phyloP scores from a whole-genome alignment of 768 basidiomycete species.

The Tulasnella sp. region DNA sequence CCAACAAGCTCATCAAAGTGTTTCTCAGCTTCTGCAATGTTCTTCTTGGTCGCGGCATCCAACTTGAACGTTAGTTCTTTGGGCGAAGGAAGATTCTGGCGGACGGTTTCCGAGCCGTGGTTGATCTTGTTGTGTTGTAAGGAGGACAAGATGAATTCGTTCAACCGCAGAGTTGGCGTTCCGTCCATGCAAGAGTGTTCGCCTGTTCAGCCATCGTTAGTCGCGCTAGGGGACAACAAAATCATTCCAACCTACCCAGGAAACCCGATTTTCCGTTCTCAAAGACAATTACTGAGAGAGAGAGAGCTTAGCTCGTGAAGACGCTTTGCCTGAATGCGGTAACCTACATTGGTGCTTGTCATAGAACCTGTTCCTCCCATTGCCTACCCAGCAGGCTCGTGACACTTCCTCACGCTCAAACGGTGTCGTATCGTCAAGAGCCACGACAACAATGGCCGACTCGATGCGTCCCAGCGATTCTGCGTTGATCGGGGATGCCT shows the following conservation, averaged over 20 bases:
- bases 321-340: neutral
- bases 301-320: neutral
- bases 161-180: constrained; percentile 87
- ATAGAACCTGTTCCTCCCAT: constrained; percentile 84
- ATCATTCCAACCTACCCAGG: no score
- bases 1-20: constrained; percentile 67
- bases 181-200: constrained; percentile 49
- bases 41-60: constrained; percentile 38
- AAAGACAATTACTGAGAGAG: constrained; percentile 67
- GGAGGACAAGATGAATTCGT: constrained; percentile 80
- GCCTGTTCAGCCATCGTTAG: no score
- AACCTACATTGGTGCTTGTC: constrained; percentile 89
- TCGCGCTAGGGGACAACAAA: no score
- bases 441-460: constrained; percentile 76
- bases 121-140: constrained; percentile 62
- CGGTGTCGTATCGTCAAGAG: constrained; percentile 72
- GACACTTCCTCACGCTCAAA: constrained; percentile 70
- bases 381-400: constrained; percentile 77
- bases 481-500: constrained; percentile 52
- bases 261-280: constrained; percentile 93
- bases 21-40: constrained; percentile 46
- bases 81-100: constrained; percentile 39
- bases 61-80: constrained; percentile 61
- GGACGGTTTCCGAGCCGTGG: constrained; percentile 41
- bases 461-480: constrained; percentile 66